Percentiles rank a stretch among this genome's conserved stretches.
Conservation (phyloP, 352 stramenopile species). For the Globisporangium rhizosaccharum region DNA sequence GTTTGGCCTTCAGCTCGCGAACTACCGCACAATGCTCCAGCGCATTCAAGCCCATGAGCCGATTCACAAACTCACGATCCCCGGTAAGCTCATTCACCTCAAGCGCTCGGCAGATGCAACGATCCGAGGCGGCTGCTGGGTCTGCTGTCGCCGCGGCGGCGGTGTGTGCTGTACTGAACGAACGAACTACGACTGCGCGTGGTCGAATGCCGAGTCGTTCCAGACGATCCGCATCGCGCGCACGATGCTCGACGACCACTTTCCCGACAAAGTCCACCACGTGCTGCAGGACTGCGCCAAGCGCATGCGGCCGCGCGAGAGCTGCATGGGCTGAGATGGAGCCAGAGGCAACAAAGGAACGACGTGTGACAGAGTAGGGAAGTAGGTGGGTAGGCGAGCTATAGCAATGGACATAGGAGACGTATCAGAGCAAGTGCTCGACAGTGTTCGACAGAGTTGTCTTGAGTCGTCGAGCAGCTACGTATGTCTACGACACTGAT, state of each 20-base stretch:
- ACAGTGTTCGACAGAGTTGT: too few species aligned
- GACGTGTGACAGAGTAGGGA: constrained; percentile 2
- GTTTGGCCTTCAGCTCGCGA: constrained; percentile 61
- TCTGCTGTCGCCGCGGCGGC: constrained; percentile 72
- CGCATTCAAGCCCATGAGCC: constrained; percentile 77
- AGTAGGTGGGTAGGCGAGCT: background rate
- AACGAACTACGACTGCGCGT: constrained; percentile 74
- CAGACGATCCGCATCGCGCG: constrained; percentile 69
- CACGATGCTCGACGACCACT: constrained; percentile 87
- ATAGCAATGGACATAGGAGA: too few species aligned
- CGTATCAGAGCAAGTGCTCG: too few species aligned
- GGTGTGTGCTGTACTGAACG: constrained; percentile 83
- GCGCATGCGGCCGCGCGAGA: constrained; percentile 31
- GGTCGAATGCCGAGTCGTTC: constrained; percentile 58
- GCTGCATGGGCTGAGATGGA: constrained; percentile 15
- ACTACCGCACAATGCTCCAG: constrained; percentile 83
- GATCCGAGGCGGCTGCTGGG: constrained; percentile 55
- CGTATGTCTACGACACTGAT: background rate
- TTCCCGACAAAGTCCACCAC: constrained; percentile 85
- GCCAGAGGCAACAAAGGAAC: background rate
- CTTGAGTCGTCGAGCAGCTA: background rate
- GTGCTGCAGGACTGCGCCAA: constrained; percentile 79
- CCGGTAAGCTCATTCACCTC: constrained; percentile 70
- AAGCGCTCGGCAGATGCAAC: constrained; percentile 38
- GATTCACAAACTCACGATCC: constrained; percentile 77